Base-by-base conservation (phyloP, 2,329 filamentous ascomycete genomes). In the Fusarium keratoplasticum region DNA sequence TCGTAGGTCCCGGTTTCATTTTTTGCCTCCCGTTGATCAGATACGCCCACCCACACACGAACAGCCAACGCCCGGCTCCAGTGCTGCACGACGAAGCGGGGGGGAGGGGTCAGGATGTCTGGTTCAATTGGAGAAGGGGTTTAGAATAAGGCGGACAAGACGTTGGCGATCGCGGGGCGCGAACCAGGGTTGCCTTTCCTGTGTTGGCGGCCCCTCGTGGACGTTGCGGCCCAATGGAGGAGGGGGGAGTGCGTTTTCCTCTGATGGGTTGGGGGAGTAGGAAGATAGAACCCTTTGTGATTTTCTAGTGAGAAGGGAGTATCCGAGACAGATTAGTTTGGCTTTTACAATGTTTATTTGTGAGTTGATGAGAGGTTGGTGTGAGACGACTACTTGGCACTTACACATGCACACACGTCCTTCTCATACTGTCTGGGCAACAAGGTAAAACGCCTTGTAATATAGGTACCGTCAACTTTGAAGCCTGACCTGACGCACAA, bases 151-250 rank as follows among this genome's bases (percentile, higher is more conserved):
- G 35, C 38, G 35, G 58, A 55, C 33, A 40, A 38, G 20, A 20
- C 55, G n/a, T 35, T 35, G 61, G 13, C 50, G 61, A 64, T 64
- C 61, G 47, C 50, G 47, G 61, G 61, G 61, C 50, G 54, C 54
- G 54, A 16, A 58, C 54, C n/a, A 44, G 71, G 70, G 54, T 27
- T 18, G 22, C 10, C 38, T 20, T 20, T 11, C 40, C 54, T 60
- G 72, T 52, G 40, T 38, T 47, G 38, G 38, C 18, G 35, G 35
- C 35, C 33, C 65, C 73, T 75, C 62, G 70, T 69, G 67, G 62
- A 69, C 67, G 36, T 74, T 75, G 74, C 75, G 70, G 75, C 76
- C 77, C 70, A 78, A 78, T 78, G 71, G 62, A 59, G 67, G 20
- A 61, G 58, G 59, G 64, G 65, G 38, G 65, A 10, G 60, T 68